Evolutionary conservation across 345 rosid genomes (phyloP).

Genomic region (Boechera stricta): DNA sequence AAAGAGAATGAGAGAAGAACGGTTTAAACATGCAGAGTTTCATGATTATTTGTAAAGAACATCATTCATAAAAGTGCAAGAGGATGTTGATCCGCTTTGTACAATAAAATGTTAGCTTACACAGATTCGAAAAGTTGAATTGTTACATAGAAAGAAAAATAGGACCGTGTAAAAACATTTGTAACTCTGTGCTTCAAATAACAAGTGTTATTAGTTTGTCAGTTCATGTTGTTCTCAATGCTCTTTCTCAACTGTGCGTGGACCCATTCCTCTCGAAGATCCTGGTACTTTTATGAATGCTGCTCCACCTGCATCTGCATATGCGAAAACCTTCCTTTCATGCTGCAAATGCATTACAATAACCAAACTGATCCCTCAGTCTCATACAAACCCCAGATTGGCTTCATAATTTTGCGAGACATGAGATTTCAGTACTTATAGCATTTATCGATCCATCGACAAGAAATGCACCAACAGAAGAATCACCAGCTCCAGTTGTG

Average conservation of each 20-base stretch:
- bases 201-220: constrained; percentile 15
- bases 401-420: no score
- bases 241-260: neutral
- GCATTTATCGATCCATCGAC: no score
- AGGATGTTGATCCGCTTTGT: constrained; percentile 27
- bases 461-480: no score
- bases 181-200: constrained; percentile 38
- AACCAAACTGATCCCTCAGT: no score
- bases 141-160: constrained; percentile 40
- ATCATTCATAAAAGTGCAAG: constrained; percentile 43
- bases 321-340: no score
- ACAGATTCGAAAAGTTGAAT: constrained; percentile 33
- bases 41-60: constrained; percentile 45
- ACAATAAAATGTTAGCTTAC: constrained; percentile 37
- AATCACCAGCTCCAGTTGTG: no score
- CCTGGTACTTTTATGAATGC: no score
- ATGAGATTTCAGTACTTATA: no score
- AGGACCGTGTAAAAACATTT: constrained; percentile 37
- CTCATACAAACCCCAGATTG: no score
- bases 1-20: constrained; percentile 32
- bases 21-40: constrained; percentile 28
- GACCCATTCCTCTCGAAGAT: no score
- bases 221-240: constrained; percentile 15
- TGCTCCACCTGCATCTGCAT: no score
- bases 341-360: no score